Conservation (phyloP, 352 stramenopile genomes). For the Phytophthora pseudosyringae region DNA sequence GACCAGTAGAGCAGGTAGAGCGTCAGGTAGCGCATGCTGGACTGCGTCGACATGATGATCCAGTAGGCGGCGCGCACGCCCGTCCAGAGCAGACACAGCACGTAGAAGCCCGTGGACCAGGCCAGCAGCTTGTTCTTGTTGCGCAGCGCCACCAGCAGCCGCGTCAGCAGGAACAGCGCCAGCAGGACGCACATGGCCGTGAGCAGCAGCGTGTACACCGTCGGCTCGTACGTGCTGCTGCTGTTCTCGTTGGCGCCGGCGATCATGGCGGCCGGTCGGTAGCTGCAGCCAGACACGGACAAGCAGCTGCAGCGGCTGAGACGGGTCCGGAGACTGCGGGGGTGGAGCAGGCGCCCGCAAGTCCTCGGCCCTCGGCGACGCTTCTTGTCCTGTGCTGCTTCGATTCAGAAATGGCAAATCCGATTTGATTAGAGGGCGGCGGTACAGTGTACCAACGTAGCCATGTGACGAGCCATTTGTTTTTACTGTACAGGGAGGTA, state of each 20-base stretch:
- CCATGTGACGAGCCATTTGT: slow-evolving; percentile 32
- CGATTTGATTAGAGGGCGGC: slow-evolving; percentile 16
- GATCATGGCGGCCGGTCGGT: slow-evolving; percentile 11
- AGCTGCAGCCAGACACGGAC: background rate
- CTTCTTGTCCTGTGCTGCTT: slow-evolving; percentile 13
- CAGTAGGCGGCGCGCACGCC: slow-evolving; percentile 83
- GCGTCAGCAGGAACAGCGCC: slow-evolving; percentile 75
- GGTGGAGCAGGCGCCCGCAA: slow-evolving; percentile 9
- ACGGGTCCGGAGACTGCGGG: slow-evolving; percentile 1
- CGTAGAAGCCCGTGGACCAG: slow-evolving; percentile 86
- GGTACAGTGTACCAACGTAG: slow-evolving; percentile 15
- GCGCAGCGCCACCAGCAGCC: slow-evolving; percentile 65
- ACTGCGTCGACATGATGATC: slow-evolving; percentile 81
- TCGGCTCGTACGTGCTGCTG: slow-evolving; percentile 58
- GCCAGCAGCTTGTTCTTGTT: slow-evolving; percentile 88
- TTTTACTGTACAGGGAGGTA: background rate
- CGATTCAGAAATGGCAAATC: slow-evolving; percentile 25
- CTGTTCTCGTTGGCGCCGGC: slow-evolving; percentile 26
- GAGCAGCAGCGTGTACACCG: slow-evolving; percentile 79
- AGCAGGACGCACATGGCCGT: slow-evolving; percentile 78
- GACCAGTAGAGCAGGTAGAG: slow-evolving; percentile 90
- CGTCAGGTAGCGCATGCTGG: slow-evolving; percentile 79
- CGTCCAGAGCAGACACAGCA: slow-evolving; percentile 84
- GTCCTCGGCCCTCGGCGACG: slow-evolving; percentile 4
- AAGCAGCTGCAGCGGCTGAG: slow-evolving; percentile 11